phyloP scores from a whole-genome alignment of 2,329 filamentous ascomycete species.

The Beauveria sp. region DNA sequence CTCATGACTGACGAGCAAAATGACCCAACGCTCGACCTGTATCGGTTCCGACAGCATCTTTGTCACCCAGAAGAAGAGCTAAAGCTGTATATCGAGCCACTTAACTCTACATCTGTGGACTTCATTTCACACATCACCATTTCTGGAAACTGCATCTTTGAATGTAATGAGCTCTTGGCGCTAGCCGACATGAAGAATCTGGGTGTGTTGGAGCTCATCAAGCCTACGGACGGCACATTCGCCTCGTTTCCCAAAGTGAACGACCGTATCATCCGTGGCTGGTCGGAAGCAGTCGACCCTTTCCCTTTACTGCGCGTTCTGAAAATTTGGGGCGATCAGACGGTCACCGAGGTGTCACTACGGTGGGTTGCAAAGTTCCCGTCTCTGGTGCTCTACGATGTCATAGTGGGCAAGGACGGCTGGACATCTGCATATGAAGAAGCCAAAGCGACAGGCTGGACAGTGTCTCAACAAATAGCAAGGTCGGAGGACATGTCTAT shows the following conservation, averaged over 20 bases:
- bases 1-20: conserved; percentile 23
- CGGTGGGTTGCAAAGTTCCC: conserved; percentile 35
- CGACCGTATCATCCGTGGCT: conserved; percentile 39
- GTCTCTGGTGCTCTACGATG: conserved; percentile 36
- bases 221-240: conserved; percentile 24
- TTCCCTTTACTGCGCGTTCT: conserved; percentile 42
- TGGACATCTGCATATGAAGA: conserved; percentile 24
- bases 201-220: conserved; percentile 39
- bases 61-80: conserved; percentile 28
- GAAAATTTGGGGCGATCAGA: conserved; percentile 35
- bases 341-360: conserved; percentile 33
- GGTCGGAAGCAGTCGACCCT: conserved; percentile 31
- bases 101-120: conserved; percentile 28
- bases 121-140: conserved; percentile 36
- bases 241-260: conserved; percentile 28
- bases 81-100: conserved; percentile 27
- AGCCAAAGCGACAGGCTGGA: conserved; percentile 27
- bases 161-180: conserved; percentile 30
- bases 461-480: conserved; percentile 18
- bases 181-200: conserved; percentile 38
- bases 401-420: conserved; percentile 27
- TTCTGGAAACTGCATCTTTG: conserved; percentile 28
- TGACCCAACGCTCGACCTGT: conserved; percentile 28
- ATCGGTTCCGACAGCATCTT: conserved; percentile 32
- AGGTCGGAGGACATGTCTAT: conserved; percentile 24